These are phyloP conservation scores for Trypanosoma cruzi DNA, from an alignment of 208 protist genomes.

Conservation along the genomic window DNA sequence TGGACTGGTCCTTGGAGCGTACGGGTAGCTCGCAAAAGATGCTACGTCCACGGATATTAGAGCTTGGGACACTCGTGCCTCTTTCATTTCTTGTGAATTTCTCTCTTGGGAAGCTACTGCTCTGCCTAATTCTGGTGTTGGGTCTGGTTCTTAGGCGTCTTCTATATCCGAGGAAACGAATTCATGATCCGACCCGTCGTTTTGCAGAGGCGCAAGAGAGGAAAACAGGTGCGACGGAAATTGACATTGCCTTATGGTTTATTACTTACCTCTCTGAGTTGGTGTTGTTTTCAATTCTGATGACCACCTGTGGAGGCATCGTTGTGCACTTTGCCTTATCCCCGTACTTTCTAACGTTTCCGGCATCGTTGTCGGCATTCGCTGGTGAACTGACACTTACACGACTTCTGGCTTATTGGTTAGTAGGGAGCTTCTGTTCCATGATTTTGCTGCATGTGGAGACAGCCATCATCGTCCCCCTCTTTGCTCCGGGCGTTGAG, in stretches of 20 bases:
- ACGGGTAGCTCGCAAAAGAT: slow-evolving; percentile 10
- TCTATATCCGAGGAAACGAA: slow-evolving; percentile 31
- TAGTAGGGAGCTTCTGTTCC: slow-evolving; percentile 45
- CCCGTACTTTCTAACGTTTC: slow-evolving; percentile 51
- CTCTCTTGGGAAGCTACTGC: background rate
- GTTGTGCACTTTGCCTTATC: slow-evolving; percentile 58
- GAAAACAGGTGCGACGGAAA: slow-evolving; percentile 34
- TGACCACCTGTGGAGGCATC: slow-evolving; percentile 52
- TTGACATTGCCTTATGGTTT: slow-evolving; percentile 49
- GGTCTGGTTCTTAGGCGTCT: slow-evolving; percentile 34
- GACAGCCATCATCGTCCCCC: slow-evolving; percentile 42
- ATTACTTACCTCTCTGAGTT: slow-evolving; percentile 53
- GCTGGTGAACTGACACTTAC: slow-evolving; percentile 37
- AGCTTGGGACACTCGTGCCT: slow-evolving; percentile 14
- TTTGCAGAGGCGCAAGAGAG: slow-evolving; percentile 54
- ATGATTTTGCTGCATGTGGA: slow-evolving; percentile 62
- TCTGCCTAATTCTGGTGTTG: slow-evolving; percentile 17
- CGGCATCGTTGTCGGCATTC: slow-evolving; percentile 40
- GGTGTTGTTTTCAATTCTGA: slow-evolving; percentile 47
- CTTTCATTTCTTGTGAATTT: slow-evolving; percentile 23
- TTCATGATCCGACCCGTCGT: slow-evolving; percentile 37
- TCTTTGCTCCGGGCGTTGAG: slow-evolving; percentile 86
- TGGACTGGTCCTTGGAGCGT: slow-evolving; percentile 12
- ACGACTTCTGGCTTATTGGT: slow-evolving; percentile 59
- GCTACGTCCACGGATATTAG: slow-evolving; percentile 3